Conservation (phyloP, 139 green algal species). For the Deuterostichococcus epilithicus region DNA sequence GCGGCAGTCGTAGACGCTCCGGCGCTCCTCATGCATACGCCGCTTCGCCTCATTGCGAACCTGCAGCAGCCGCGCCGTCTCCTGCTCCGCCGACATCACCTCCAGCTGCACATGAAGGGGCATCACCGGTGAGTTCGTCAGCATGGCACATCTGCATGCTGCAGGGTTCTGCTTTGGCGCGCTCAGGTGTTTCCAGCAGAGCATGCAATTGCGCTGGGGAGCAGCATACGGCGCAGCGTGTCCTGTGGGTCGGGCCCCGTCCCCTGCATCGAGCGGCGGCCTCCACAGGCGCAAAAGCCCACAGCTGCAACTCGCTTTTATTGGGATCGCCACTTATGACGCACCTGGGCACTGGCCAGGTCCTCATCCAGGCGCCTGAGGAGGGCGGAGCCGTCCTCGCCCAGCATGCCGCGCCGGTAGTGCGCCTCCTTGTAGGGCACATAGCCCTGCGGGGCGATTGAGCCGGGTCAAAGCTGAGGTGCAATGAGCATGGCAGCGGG, state of each 20-base stretch:
- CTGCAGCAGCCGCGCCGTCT: not conserved
- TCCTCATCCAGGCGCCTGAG: not conserved
- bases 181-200: too few relatives aligned
- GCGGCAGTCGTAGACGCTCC: not conserved
- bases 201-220: too few relatives aligned
- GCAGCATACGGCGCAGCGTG: too few relatives aligned
- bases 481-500: not conserved
- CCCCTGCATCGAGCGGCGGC: too few relatives aligned
- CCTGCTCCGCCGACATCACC: not conserved
- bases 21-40: not conserved
- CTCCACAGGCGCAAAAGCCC: too few relatives aligned
- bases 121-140: too few relatives aligned
- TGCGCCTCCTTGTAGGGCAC: not conserved
- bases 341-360: not conserved
- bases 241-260: too few relatives aligned
- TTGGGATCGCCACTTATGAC: too few relatives aligned
- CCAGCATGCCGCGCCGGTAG: not conserved
- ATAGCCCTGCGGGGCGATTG: not conserved
- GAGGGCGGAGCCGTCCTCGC: not conserved
- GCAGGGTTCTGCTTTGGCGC: too few relatives aligned
- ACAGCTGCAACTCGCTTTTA: too few relatives aligned
- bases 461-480: not conserved
- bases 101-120: not conserved
- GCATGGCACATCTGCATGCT: too few relatives aligned
- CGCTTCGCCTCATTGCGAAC: not conserved